Evolutionary conservation across 2,329 filamentous ascomycete genomes (phyloP).

Genomic region (Exophiala lecanii-corni): DNA sequence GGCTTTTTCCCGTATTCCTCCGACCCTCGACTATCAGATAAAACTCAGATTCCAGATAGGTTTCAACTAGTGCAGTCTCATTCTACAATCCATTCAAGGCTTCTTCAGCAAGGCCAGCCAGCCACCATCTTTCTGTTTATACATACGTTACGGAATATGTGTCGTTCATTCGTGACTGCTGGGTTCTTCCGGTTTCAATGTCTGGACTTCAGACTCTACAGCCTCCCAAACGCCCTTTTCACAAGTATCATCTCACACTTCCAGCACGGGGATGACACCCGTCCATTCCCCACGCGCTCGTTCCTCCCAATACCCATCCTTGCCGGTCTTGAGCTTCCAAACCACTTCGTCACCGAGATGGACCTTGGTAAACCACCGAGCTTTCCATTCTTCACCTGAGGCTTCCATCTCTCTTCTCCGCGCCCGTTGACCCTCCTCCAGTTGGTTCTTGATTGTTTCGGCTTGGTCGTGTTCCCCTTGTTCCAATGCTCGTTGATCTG

Average conservation of each 20-base stretch:
- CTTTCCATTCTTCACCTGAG: constrained; percentile 64
- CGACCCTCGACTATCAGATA: too few species aligned
- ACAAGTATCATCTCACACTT: too few species aligned
- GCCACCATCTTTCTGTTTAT: not conserved
- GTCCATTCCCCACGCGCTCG: constrained; percentile 65
- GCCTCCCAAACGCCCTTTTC: too few species aligned
- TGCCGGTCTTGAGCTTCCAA: constrained; percentile 71
- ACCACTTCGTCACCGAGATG: constrained; percentile 51
- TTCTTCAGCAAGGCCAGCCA: not conserved
- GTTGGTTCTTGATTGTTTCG: constrained; percentile 72
- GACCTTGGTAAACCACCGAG: constrained; percentile 79
- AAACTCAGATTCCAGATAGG: too few species aligned
- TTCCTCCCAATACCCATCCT: constrained; percentile 92
- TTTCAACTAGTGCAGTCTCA: too few species aligned
- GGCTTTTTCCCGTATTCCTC: too few species aligned
- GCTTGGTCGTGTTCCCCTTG: constrained; percentile 76
- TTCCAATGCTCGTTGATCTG: constrained; percentile 83
- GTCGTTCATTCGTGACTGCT: too few species aligned
- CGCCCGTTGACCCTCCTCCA: constrained; percentile 80
- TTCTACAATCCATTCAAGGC: not conserved
- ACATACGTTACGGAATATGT: not conserved
- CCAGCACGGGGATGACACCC: constrained; percentile 53
- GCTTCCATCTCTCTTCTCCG: constrained; percentile 73
- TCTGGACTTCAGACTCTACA: too few species aligned
- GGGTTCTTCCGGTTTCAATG: too few species aligned